phyloP scores from a whole-genome alignment of 805 yeast species.

The Blastobotrys chiropterorum region DNA sequence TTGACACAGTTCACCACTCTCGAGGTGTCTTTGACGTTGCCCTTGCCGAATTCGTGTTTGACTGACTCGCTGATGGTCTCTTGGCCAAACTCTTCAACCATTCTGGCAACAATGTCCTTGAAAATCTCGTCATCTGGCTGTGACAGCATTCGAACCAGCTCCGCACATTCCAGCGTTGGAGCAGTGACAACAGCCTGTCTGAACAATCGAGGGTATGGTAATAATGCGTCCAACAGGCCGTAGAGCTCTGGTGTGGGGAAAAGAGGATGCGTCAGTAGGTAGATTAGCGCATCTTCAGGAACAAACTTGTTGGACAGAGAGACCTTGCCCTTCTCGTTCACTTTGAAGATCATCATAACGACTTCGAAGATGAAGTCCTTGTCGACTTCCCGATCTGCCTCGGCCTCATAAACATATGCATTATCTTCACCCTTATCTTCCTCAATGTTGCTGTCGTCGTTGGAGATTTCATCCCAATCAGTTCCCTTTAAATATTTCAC shows the following conservation, averaged over 20 bases:
- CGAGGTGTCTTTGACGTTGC: constrained; percentile 1
- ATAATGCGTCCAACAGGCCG: constrained; percentile 49
- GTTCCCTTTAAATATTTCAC: constrained; percentile 18
- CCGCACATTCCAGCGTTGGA: constrained; percentile 57
- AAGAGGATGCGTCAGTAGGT: constrained; percentile 79
- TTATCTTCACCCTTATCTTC: constrained; percentile 4
- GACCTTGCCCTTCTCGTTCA: background rate
- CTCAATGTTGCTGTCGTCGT: background rate
- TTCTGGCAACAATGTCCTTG: constrained; percentile 58
- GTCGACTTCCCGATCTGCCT: constrained; percentile 21
- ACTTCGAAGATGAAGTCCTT: constrained; percentile 17
- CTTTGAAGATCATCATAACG: constrained; percentile 27
- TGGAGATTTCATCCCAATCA: constrained; percentile 19
- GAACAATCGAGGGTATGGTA: constrained; percentile 54
- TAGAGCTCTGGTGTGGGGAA: constrained; percentile 59
- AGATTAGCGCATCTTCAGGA: constrained; percentile 58
- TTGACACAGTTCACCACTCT: constrained; percentile 33
- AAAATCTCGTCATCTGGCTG: constrained; percentile 56
- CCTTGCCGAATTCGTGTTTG: constrained; percentile 20
- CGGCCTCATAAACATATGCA: constrained; percentile 17
- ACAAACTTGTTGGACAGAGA: constrained; percentile 17
- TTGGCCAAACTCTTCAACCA: constrained; percentile 57
- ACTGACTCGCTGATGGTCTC: constrained; percentile 31
- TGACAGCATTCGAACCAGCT: constrained; percentile 56
- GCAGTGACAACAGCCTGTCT: constrained; percentile 81